A percentile compares a stretch with the other conserved stretches of the same genome.
Evolutionary conservation across 805 yeast species (phyloP).

Genomic region (Maudiozyma bulderi): DNA sequence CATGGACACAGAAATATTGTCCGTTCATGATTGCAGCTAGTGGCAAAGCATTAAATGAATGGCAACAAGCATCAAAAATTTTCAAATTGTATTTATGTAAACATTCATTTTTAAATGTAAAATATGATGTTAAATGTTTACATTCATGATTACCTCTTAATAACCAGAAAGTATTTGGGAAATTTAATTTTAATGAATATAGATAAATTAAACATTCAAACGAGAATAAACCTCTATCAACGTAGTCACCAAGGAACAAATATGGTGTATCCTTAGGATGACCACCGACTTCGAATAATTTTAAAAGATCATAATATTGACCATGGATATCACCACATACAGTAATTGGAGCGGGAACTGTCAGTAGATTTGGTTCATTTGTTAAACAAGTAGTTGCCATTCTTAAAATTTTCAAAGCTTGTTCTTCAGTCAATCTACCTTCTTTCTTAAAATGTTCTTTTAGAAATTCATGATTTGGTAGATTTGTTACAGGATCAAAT

Average conservation of each 20-base stretch:
- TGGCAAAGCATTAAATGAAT: conserved; percentile 79
- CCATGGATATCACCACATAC: conserved; percentile 98
- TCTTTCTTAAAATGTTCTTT: conserved; percentile 68
- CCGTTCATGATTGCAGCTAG: conserved; percentile 88
- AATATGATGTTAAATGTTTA: conserved; percentile 83
- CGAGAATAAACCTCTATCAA: conserved; percentile 87
- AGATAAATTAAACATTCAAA: conserved; percentile 71
- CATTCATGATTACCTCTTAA: conserved; percentile 94
- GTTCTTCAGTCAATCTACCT: conserved; percentile 67
- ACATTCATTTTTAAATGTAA: conserved; percentile 88
- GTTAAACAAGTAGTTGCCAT: conserved; percentile 55
- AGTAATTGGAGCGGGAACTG: conserved; percentile 86
- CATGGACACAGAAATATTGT: conserved; percentile 93
- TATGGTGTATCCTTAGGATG: conserved; percentile 69
- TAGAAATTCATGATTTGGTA: conserved; percentile 65
- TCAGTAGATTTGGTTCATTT: conserved; percentile 68
- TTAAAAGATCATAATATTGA: conserved; percentile 82
- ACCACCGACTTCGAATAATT: conserved; percentile 89
- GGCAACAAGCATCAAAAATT: conserved; percentile 64
- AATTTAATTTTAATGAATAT: conserved; percentile 69
- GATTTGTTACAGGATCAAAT: conserved; percentile 45
- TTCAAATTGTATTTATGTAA: conserved; percentile 61
- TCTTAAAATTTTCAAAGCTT: conserved; percentile 55
- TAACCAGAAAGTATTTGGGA: conserved; percentile 66
- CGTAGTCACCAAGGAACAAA: conserved; percentile 86